Percentiles rank a stretch among this genome's conserved stretches.
These are phyloP conservation scores for Calonectria pseudoturangicola DNA, from an alignment of 2,329 filamentous ascomycete genomes.

Conservation along the genomic window DNA sequence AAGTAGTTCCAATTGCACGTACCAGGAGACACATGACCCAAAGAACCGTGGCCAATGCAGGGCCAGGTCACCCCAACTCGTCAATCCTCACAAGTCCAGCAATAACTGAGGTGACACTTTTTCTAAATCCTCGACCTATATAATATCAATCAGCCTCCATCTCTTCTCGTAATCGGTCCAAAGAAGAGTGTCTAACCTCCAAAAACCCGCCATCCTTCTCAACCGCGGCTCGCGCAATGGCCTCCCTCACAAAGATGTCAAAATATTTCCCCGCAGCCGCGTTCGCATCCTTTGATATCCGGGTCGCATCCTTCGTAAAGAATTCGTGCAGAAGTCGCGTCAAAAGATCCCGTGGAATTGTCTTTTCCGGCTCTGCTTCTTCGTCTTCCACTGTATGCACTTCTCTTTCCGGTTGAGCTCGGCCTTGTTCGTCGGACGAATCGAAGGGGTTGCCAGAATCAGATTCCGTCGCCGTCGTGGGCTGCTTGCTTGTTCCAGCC, in stretches of 20 bases:
- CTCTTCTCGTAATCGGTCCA: neutral
- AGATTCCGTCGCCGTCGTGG: conserved; percentile 48
- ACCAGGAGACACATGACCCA: neutral
- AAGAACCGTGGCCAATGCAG: neutral
- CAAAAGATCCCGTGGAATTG: conserved; percentile 84
- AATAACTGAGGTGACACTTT: conserved; percentile 89
- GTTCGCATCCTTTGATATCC: conserved; percentile 86
- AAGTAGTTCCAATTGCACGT: neutral
- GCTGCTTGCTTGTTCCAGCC: conserved; percentile 52
- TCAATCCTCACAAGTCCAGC: conserved; percentile 82
- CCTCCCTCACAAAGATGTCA: conserved; percentile 93
- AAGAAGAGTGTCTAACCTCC: conserved; percentile 73
- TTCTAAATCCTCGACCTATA: conserved; percentile 89
- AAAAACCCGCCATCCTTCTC: conserved; percentile 83
- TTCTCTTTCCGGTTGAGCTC: conserved; percentile 47
- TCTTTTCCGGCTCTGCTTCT: conserved; percentile 62
- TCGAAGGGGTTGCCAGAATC: conserved; percentile 61
- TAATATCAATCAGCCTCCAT: conserved; percentile 42
- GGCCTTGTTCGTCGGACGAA: conserved; percentile 56
- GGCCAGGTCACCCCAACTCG: neutral
- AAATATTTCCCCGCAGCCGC: conserved; percentile 87
- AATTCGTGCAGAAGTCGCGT: conserved; percentile 86
- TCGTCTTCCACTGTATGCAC: conserved; percentile 55
- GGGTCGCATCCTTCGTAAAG: conserved; percentile 82
- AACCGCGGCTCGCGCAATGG: conserved; percentile 85